phyloP scores from a whole-genome alignment of 176 grass and related monocot species.

The Lolium multiflorum region DNA sequence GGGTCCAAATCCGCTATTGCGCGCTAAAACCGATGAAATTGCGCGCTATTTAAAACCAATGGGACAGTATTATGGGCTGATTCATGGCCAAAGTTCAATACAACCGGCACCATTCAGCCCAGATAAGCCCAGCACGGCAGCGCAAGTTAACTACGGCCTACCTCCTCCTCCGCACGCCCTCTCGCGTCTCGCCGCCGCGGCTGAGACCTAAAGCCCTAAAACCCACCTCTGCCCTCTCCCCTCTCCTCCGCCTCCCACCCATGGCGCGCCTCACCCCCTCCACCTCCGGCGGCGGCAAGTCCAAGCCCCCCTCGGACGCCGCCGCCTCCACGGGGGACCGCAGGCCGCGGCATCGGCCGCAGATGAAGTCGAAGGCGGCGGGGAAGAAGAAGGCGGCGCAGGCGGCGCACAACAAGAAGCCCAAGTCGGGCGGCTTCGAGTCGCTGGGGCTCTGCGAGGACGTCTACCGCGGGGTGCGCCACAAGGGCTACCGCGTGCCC shows the following conservation, averaged over 20 bases:
- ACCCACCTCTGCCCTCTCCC: too few relatives aligned
- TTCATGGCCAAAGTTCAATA: neutral
- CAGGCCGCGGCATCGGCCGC: conserved; percentile 12
- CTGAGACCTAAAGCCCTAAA: conserved; percentile 71
- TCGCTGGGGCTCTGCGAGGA: conserved; percentile 85
- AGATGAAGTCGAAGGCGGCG: conserved; percentile 47
- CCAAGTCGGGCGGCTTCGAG: conserved; percentile 93
- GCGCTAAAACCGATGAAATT: too few relatives aligned
- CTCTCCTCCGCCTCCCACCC: conserved; percentile 49
- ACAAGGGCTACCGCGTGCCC: conserved; percentile 93
- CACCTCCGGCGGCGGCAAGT: conserved; percentile 29
- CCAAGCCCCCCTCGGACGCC: conserved; percentile 12
- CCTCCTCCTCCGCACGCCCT: conserved; percentile 38
- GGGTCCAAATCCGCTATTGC: too few relatives aligned
- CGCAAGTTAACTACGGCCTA: conserved; percentile 45
- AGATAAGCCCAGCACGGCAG: neutral
- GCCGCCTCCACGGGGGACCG: neutral
- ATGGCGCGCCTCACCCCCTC: conserved; percentile 53
- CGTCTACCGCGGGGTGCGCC: conserved; percentile 77
- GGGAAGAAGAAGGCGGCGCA: conserved; percentile 63
- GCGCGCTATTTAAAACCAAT: too few relatives aligned
- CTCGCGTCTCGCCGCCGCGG: conserved; percentile 74
- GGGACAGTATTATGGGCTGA: neutral
- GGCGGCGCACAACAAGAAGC: conserved; percentile 63
- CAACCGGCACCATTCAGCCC: neutral